These are phyloP conservation scores for Epichloe coenophiala DNA, from an alignment of 2,329 filamentous ascomycete species.

Conservation along the genomic window DNA sequence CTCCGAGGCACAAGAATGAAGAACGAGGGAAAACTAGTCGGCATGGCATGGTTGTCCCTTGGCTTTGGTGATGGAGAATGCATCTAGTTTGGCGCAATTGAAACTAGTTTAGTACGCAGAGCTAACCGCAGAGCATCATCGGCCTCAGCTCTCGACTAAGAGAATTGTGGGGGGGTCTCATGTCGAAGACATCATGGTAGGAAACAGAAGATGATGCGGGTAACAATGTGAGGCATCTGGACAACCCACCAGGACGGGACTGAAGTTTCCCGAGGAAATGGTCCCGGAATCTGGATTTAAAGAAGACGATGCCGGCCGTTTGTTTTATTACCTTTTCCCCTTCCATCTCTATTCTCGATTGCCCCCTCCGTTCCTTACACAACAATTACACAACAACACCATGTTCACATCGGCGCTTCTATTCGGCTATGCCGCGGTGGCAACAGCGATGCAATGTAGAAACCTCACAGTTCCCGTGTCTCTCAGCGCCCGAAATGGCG, in stretches of 20 bases:
- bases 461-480: conserved; percentile 43
- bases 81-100: neutral
- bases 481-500: conserved; percentile 38
- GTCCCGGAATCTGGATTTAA: neutral
- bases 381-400: neutral
- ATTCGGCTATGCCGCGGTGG: conserved; percentile 13
- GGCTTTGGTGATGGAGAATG: neutral
- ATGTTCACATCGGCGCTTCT: conserved; percentile 13
- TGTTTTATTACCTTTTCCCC: neutral
- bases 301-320: neutral
- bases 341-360: neutral
- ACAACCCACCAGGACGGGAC: neutral
- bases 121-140: neutral
- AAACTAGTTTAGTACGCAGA: neutral
- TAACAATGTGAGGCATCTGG: neutral
- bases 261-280: neutral
- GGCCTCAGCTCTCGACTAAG: neutral
- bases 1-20: neutral
- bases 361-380: too few species aligned
- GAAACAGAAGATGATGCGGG: neutral
- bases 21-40: neutral
- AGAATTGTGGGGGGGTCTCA: neutral
- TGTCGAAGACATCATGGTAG: neutral
- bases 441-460: conserved; percentile 23
- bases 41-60: too few species aligned